Percentiles rank a stretch among this genome's conserved stretches.
These are phyloP conservation scores for Yamadazyma atlantica DNA, from an alignment of 1,139 yeast genomes.

Conservation along the genomic window DNA sequence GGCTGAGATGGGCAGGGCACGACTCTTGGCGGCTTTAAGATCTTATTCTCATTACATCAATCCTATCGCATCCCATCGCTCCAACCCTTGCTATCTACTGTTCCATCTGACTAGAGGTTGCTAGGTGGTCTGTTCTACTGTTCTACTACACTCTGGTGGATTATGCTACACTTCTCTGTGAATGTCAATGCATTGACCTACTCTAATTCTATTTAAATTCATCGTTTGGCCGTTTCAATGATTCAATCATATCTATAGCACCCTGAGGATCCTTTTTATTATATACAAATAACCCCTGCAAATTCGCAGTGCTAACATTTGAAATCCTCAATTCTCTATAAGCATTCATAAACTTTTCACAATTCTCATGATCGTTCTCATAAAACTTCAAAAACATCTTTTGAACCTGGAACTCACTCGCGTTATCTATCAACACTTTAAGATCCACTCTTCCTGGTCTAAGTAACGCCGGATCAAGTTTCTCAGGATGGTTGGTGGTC, in stretches of 20 bases:
- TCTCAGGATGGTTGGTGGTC: constrained; percentile 98
- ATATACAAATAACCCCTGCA: constrained; percentile 93
- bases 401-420: constrained; percentile 74
- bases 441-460: constrained; percentile 95
- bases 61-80: no score
- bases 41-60: no score
- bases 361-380: constrained; percentile 59
- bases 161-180: no score
- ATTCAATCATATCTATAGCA: constrained; percentile 66
- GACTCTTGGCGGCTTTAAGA: no score
- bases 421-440: constrained; percentile 81
- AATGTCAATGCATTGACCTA: no score
- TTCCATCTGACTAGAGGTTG: no score
- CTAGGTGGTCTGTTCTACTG: no score
- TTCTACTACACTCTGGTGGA: no score
- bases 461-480: constrained; percentile 77
- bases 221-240: constrained; percentile 33
- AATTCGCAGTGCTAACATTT: constrained; percentile 83
- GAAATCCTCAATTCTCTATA: constrained; percentile 52
- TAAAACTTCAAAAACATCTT: constrained; percentile 89
- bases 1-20: background rate
- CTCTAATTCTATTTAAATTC: constrained; percentile 21
- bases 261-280: constrained; percentile 80
- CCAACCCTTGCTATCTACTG: no score
- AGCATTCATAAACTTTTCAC: constrained; percentile 59